Evolutionary conservation across 1,139 yeast species (phyloP), one percentile per base, ranked within the genome.

Genomic region (Waltiozyma sp.): DNA sequence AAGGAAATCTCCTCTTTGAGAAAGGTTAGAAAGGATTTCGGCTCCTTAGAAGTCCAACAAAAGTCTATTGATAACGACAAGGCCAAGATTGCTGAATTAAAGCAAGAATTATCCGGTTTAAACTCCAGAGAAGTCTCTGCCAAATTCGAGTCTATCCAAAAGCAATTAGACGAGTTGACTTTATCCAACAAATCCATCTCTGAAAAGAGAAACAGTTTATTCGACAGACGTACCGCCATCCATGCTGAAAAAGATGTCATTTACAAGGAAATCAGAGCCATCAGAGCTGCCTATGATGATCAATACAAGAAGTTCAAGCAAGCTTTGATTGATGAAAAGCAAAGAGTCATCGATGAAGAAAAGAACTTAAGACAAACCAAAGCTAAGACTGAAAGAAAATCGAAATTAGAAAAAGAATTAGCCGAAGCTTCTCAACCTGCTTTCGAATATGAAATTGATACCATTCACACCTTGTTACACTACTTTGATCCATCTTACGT

Each of bases 1-100:
- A 84, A 84, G 67, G 97, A 91, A 66, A 85, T 88, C 72, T 75
- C 88, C 44, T 67, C 80, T 43, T 75, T 91, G 63, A 81, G 93
- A 65, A 87, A 86, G 67, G 69, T 83, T 59, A 78, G 80, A 61
- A 84, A 83, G 65, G 93, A 82, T 63, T 84, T 87, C 61, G 78
- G 78, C 41, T 72, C 76, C 39, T 70, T 89, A 55, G 88, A 80
- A 59, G 76, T 77, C 55, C 75, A 76, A 56, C 96, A 88, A 70
- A 75, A 75, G 54, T 73, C 80, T 42, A 82, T 91, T 60, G 96
- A 88, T 59, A 72, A 71, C 41, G 95, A 87, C 65, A 84, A 80
- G 69, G 72, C 71, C 46, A 81, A 86, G 68, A 80, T 87, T 53
- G 73, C 77, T 44, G 86, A 77, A 33, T 72, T 91, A 65, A 88